Base-by-base conservation (phyloP, 352 stramenopile genomes). In the Pythium coloratum region DNA sequence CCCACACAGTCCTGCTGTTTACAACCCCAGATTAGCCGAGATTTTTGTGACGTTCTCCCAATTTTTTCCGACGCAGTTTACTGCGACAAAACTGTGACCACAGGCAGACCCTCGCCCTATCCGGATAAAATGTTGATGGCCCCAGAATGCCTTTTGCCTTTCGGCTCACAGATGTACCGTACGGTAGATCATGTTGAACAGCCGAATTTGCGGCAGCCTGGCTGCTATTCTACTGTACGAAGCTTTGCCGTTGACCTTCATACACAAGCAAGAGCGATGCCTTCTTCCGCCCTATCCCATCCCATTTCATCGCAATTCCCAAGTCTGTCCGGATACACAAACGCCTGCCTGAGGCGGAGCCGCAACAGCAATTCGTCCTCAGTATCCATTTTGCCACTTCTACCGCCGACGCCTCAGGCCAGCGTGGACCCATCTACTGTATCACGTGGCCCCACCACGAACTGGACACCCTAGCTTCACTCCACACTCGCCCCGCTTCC, bases 371-470 rank as follows among this genome's bases (percentile, higher is more conserved):
- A 40, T 16, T 36, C n/a, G 28, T 6, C 7, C 54, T 70, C 66
- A 71, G 59, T 71, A 71, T 71, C 66, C 66, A 67, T 71, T 71
- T 55, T 58, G 66, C 66, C 32, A 67, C 42, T 30, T 55, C 38
- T 40, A 66, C 61, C 51, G 62, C 50, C 57, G 56, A 24, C 10
- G 20, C 38, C 16, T 28, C 26, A 61, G 50, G 18, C 13, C 16
- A 58, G 10, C 18, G 33, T 64, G 54, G 24, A 70, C 55, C 64
- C 64, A 70, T 66, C 57, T 56, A n/a, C 50, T n/a, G n/a, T 54
- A 54, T 28, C 14, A 9, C 24, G 16, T 30, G 36, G 33, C 33
- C 33, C 5, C 33, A 24, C 33, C 9, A 38, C 33, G 9, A 12
- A 44, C 36, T 44, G 36, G 36, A 44, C 20, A 24, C 20, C 20